Conservation (phyloP, 352 stramenopile genomes). For the Phytopythium helicoides region DNA sequence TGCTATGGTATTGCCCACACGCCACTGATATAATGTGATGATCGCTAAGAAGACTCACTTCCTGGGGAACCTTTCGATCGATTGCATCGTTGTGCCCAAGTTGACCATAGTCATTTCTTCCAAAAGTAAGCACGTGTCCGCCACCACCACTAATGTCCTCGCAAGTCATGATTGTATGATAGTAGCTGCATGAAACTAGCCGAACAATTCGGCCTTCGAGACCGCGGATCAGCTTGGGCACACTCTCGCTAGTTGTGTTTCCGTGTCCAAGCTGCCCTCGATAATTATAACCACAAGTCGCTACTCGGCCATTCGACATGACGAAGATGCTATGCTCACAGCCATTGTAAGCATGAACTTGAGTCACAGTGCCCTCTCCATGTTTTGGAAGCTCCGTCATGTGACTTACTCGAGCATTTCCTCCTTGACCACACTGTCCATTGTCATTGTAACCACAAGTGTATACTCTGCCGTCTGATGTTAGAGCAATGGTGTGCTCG, state of each 20-base stretch:
- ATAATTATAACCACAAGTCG: constrained; percentile 93
- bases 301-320: constrained; percentile 66
- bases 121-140: constrained; percentile 82
- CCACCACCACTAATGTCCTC: constrained; percentile 23
- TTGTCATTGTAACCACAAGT: constrained; percentile 95
- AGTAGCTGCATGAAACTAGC: constrained; percentile 92
- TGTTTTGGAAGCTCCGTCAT: constrained; percentile 77
- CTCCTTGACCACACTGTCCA: constrained; percentile 89
- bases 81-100: constrained; percentile 87
- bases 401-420: constrained; percentile 69
- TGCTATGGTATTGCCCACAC: constrained; percentile 92
- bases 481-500: constrained; percentile 89
- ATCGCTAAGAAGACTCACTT: constrained; percentile 56
- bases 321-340: constrained; percentile 92
- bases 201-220: constrained; percentile 65
- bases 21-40: constrained; percentile 72
- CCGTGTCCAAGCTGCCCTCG: constrained; percentile 90
- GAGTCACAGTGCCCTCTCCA: constrained; percentile 36
- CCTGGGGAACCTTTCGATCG: constrained; percentile 84
- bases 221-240: constrained; percentile 77
- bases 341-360: constrained; percentile 93
- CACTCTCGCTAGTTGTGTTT: constrained; percentile 81
- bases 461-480: constrained; percentile 68
- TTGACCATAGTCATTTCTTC: constrained; percentile 92
- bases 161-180: constrained; percentile 88